Evolutionary conservation across 371 early-diverging fungal genomes (phyloP).

Genomic region (Mucor mucedo): DNA sequence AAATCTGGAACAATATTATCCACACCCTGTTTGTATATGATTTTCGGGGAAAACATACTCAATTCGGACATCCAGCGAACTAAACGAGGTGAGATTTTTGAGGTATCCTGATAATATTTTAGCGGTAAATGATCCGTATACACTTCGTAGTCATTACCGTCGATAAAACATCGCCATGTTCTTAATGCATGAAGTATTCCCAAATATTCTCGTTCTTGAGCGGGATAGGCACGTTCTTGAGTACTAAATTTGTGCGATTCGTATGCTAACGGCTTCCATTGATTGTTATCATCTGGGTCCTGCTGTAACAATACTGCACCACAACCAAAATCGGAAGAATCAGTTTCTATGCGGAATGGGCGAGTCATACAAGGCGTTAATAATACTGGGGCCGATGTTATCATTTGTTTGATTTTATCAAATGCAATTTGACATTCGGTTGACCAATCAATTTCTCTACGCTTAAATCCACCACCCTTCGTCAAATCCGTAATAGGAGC

Average conservation of each 20-base stretch:
- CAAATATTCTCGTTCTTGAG: slow-evolving; percentile 40
- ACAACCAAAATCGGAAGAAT: slow-evolving; percentile 24
- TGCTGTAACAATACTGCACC: slow-evolving; percentile 45
- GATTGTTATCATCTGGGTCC: slow-evolving; percentile 14
- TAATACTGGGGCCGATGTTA: no score
- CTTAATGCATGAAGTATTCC: slow-evolving; percentile 36
- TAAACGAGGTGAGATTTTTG: slow-evolving; percentile 32
- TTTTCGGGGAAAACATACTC: background rate
- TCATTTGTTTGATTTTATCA: no score
- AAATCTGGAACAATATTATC: background rate
- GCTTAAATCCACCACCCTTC: no score
- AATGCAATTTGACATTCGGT: no score
- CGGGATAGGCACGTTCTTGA: slow-evolving; percentile 37
- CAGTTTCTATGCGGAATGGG: no score
- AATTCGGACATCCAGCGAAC: slow-evolving; percentile 21
- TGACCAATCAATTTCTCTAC: no score
- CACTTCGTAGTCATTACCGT: slow-evolving; percentile 25
- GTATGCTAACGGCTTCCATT: slow-evolving; percentile 32
- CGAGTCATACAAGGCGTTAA: no score
- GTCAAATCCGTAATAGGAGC: no score
- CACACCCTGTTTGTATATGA: background rate
- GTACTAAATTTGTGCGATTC: slow-evolving; percentile 36
- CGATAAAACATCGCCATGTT: slow-evolving; percentile 40
- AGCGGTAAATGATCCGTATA: slow-evolving; percentile 35
- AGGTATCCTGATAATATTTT: slow-evolving; percentile 26